Base-by-base conservation (phyloP, 306 rosid genomes). In the Herpetospermum pedunculosum region DNA sequence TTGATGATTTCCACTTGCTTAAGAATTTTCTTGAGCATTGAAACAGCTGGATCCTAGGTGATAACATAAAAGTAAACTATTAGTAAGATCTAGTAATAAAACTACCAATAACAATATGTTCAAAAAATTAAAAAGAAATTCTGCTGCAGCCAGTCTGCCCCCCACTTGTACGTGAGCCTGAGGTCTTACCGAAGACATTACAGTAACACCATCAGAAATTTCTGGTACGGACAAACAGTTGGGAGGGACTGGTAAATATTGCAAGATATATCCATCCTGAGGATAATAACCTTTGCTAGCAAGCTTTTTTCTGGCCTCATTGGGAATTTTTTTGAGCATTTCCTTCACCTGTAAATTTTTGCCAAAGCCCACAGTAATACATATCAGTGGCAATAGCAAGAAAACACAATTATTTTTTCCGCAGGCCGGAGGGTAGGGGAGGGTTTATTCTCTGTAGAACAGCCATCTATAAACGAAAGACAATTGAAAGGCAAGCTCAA, bases 141-240 rank as follows among this genome's bases (percentile, higher is more conserved):
- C 26, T 37, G 28, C 58, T 70, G 26, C n/a, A 77, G 46, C 53
- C 75, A 53, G 78, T 63, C 73, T 69, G 74, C 38, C 58, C 34
- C 53, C 53, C 59, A 76, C 53, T 46, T n/a, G 37, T 58, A 50
- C 14, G 6, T 21, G 57, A 55, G 35, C 3, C 63, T 64, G 60
- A 82, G 74, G 77, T 43, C 95, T 85, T 79, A 94, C 98, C 84
- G 89, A 83, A 14, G 97, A 84, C 91, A 94, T 87, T 70, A 89
- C 79, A 38, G 83, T 94, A 80, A 91, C 81, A n/a, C 99, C 99
- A 71, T 94, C 99, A n/a, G 99, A 94, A 81, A 89, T 90, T 74
- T 80, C 96, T 6, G 99, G 99, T 21, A 91, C 97, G 0, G 95
- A 89, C 79, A 94, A 76, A 78, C 99, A 94, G 67, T 94, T 94